Base-by-base conservation (phyloP, 257 asterid genomes). In the Nicotiana paniculata region DNA sequence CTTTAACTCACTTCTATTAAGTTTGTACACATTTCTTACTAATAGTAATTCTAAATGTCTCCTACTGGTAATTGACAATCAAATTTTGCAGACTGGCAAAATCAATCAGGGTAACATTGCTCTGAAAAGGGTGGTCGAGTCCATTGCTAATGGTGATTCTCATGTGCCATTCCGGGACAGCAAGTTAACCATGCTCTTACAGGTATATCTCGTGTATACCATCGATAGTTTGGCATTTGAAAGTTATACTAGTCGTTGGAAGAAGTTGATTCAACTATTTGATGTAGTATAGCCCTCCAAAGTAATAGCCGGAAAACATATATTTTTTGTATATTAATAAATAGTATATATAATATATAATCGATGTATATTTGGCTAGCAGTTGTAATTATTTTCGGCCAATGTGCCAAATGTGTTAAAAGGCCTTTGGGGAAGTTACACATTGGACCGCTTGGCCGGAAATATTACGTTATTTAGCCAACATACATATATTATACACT, bases 81-180 rank as follows among this genome's bases (percentile, higher is more conserved):
- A 74, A 74, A 48, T 75, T 26, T 13, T 86, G 86, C 93, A 96
- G 98, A 96, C 99, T 4, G 98, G 88, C 15, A 96, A 96, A 85
- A 96, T 96, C 63, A 96, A 96, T 87, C 99, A 94, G 77, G 98
- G 99, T 6, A 94, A 96, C 81, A 92, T 84, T 43, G 98, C 99
- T 6, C 82, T 94, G 74, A 96, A 92, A 81, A 88, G 99, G 85
- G 99, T 96, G 51, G 98, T 96, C 26, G 99, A 96, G 81, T 96
- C 99, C 5, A 96, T 96, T 37, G 98, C 99, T 4, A 96, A 96
- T 79, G 97, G 98, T 8, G 99, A 96, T 84, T 92, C 98, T 28
- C 99, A 96, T 54, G 99, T 96, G 59, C 98, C 99, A 0, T 96
- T 96, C 81, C 92, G 99, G 77, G 99, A 96, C 76, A 96, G 99